Conservation (phyloP, 2,329 filamentous ascomycete species). For the Xylariaceae sp. region DNA sequence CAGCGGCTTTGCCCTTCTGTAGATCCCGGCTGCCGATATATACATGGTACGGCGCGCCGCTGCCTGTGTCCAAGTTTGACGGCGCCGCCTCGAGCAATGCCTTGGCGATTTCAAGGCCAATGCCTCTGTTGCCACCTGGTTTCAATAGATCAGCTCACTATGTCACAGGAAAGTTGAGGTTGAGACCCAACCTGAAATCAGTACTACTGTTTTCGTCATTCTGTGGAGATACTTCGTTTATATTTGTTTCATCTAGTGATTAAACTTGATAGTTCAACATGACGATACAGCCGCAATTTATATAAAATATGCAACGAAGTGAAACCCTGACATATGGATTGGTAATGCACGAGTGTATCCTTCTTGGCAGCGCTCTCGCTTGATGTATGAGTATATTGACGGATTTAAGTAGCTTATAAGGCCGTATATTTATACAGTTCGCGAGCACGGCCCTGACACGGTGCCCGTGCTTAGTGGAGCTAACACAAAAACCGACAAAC, state of each 20-base stretch:
- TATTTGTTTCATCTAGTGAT: background rate
- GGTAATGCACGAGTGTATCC: no score
- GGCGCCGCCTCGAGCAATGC: conserved; percentile 21
- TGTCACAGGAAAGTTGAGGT: background rate
- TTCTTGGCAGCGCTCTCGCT: no score
- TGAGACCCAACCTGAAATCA: conserved; percentile 25
- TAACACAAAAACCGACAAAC: no score
- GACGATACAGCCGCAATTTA: no score
- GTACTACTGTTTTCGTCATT: conserved; percentile 29
- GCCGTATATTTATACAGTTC: no score
- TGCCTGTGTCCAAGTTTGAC: background rate
- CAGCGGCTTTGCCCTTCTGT: conserved; percentile 16
- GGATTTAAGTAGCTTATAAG: no score
- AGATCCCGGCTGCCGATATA: conserved; percentile 29
- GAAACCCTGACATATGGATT: no score
- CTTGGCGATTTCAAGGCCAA: conserved; percentile 30
- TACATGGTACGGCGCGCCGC: conserved; percentile 29
- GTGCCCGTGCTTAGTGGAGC: no score
- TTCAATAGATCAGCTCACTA: background rate
- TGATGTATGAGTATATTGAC: no score
- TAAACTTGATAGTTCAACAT: background rate
- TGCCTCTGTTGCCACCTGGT: conserved; percentile 31
- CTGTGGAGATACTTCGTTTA: background rate
- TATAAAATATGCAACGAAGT: no score
- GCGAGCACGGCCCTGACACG: no score